phyloP scores from a whole-genome alignment of 768 basidiomycete species.

The Boletus rubroflammeus region DNA sequence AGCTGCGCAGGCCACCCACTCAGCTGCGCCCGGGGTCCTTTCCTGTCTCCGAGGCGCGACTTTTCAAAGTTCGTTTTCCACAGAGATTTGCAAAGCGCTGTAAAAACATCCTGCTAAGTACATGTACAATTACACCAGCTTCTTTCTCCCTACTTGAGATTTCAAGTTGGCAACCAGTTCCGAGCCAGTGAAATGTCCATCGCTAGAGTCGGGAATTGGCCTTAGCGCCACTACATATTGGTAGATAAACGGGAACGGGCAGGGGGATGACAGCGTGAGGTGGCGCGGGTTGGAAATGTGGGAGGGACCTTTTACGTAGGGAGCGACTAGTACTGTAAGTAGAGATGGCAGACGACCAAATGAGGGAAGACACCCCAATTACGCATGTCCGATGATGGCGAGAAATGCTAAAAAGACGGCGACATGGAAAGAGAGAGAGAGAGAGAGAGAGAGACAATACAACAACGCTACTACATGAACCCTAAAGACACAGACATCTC shows the following conservation, averaged over 20 bases:
- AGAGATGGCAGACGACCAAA: neutral
- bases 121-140: too few species aligned
- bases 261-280: neutral
- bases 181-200: too few species aligned
- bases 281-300: neutral
- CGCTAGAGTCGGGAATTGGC: too few species aligned
- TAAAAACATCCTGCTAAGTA: too few species aligned
- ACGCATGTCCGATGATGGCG: neutral
- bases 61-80: too few species aligned
- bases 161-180: too few species aligned
- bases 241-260: neutral
- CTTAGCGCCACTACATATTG: neutral
- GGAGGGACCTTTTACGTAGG: neutral
- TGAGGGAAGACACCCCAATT: neutral
- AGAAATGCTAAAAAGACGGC: neutral
- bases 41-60: too few species aligned
- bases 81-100: too few species aligned
- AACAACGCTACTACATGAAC: neutral
- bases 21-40: too few species aligned
- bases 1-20: too few species aligned
- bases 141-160: too few species aligned
- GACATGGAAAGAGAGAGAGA: neutral
- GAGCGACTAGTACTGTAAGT: neutral
- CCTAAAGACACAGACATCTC: neutral
- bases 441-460: neutral